Conservation (phyloP, 2,329 filamentous ascomycete genomes). For the Cercospora citrullina region DNA sequence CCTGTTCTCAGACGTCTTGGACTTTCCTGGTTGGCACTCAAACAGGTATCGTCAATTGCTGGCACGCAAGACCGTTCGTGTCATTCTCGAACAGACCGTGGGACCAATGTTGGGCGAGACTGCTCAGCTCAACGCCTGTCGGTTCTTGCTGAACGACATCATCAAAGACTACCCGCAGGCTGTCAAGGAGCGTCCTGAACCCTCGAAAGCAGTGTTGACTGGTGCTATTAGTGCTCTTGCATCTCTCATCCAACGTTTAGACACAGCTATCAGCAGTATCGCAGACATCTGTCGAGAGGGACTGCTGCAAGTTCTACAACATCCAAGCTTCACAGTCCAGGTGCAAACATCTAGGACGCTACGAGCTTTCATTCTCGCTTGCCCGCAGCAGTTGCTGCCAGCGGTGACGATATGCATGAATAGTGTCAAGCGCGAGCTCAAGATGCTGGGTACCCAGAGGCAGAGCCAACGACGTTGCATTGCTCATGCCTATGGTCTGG, state of each 20-base stretch:
- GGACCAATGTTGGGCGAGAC: conserved; percentile 84
- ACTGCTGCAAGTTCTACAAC: conserved; percentile 84
- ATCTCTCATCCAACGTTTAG: conserved; percentile 74
- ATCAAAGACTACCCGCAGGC: conserved; percentile 93
- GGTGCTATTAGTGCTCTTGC: conserved; percentile 76
- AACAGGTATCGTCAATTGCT: conserved; percentile 87
- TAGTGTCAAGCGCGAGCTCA: conserved; percentile 82
- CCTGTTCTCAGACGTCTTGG: conserved; percentile 76
- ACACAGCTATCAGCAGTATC: conserved; percentile 75
- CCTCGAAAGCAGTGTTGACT: conserved; percentile 80
- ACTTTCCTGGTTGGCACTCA: conserved; percentile 68
- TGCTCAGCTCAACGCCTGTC: conserved; percentile 80
- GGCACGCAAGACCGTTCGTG: conserved; percentile 79
- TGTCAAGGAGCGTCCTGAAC: conserved; percentile 82
- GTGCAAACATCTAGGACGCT: conserved; percentile 84
- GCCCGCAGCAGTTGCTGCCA: conserved; percentile 85
- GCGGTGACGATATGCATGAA: conserved; percentile 97
- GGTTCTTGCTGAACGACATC: conserved; percentile 78
- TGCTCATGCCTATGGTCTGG: conserved; percentile 87
- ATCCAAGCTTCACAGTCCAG: conserved; percentile 95
- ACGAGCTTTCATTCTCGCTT: conserved; percentile 83
- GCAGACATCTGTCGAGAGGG: conserved; percentile 84
- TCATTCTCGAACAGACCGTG: conserved; percentile 79
- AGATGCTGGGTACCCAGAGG: conserved; percentile 70
- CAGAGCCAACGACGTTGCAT: conserved; percentile 81